phyloP scores from a whole-genome alignment of 2,329 filamentous ascomycete genomes.

The Ceratocystis cubensis region DNA sequence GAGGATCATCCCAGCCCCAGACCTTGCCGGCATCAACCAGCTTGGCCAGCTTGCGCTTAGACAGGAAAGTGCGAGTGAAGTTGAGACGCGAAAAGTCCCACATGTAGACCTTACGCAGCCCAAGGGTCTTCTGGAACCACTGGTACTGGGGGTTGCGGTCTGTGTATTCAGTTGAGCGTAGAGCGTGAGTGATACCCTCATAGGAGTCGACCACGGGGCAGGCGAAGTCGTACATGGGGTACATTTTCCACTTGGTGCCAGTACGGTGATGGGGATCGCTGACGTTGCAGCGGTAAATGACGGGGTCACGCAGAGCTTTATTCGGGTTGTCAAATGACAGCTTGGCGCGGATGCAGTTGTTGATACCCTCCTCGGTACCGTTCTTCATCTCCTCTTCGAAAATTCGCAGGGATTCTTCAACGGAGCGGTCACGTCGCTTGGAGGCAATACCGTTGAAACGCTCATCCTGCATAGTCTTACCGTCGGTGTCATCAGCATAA shows the following conservation, averaged over 20 bases:
- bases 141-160: slow-evolving; percentile 78
- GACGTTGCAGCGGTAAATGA: slow-evolving; percentile 88
- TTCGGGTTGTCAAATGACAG: slow-evolving; percentile 85
- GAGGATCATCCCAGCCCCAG: slow-evolving; percentile 75
- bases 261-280: slow-evolving; percentile 61
- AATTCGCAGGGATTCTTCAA: slow-evolving; percentile 73
- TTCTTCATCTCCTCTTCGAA: slow-evolving; percentile 92
- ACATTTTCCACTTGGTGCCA: slow-evolving; percentile 68
- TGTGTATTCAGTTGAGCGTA: slow-evolving; percentile 76
- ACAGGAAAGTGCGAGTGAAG: slow-evolving; percentile 70
- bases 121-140: slow-evolving; percentile 67
- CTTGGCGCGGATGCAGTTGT: slow-evolving; percentile 90
- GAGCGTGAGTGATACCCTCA: slow-evolving; percentile 72
- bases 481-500: slow-evolving; percentile 88
- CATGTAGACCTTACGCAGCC: slow-evolving; percentile 65
- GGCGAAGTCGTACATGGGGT: slow-evolving; percentile 78
- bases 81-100: slow-evolving; percentile 80
- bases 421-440: slow-evolving; percentile 60
- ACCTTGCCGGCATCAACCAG: slow-evolving; percentile 65
- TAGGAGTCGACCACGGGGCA: slow-evolving; percentile 69
- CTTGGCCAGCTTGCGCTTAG: slow-evolving; percentile 76
- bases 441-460: slow-evolving; percentile 75
- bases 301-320: slow-evolving; percentile 89
- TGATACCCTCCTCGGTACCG: slow-evolving; percentile 62
- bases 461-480: slow-evolving; percentile 76